Conservation (phyloP, 768 basidiomycete species). For the Leccinum boreale region DNA sequence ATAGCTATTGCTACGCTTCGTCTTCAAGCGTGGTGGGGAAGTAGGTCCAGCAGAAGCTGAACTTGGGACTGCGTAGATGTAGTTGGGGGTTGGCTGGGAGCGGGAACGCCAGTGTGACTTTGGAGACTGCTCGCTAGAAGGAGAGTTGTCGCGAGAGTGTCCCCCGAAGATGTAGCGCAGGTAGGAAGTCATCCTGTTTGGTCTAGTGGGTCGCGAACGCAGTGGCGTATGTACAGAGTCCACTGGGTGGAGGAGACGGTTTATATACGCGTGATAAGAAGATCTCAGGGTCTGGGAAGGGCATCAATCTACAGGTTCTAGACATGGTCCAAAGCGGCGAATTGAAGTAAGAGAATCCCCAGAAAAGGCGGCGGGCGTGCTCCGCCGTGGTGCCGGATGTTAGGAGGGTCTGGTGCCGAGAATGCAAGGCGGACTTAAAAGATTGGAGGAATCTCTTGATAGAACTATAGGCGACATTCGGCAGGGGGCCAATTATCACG, state of each 20-base stretch:
- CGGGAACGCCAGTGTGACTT: constrained; percentile 44
- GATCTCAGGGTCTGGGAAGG: constrained; percentile 23
- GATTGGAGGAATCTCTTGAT: constrained; percentile 16
- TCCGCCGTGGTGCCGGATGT: constrained; percentile 11
- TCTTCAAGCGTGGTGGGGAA: constrained; percentile 35
- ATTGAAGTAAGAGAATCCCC: constrained; percentile 35
- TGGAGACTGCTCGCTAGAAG: constrained; percentile 26
- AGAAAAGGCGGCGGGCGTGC: constrained; percentile 23
- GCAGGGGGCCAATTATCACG: constrained; percentile 24
- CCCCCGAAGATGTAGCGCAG: constrained; percentile 47
- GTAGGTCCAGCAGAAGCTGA: constrained; percentile 29
- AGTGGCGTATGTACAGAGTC: constrained; percentile 15
- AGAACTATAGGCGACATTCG: constrained; percentile 7
- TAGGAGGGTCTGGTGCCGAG: constrained; percentile 22
- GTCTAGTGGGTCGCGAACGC: constrained; percentile 17
- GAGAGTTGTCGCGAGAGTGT: constrained; percentile 25
- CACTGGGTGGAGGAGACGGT: constrained; percentile 10
- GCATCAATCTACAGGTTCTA: constrained; percentile 18
- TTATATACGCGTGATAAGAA: constrained; percentile 27
- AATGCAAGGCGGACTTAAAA: constrained; percentile 7
- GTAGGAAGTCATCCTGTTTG: constrained; percentile 44
- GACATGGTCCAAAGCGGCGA: constrained; percentile 17
- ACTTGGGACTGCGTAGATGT: constrained; percentile 39
- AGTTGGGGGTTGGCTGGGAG: constrained; percentile 37
- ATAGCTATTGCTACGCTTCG: constrained; percentile 40